Conservation (phyloP, 1,284 basidiomycete species). For the Cryptococcus sp. region DNA sequence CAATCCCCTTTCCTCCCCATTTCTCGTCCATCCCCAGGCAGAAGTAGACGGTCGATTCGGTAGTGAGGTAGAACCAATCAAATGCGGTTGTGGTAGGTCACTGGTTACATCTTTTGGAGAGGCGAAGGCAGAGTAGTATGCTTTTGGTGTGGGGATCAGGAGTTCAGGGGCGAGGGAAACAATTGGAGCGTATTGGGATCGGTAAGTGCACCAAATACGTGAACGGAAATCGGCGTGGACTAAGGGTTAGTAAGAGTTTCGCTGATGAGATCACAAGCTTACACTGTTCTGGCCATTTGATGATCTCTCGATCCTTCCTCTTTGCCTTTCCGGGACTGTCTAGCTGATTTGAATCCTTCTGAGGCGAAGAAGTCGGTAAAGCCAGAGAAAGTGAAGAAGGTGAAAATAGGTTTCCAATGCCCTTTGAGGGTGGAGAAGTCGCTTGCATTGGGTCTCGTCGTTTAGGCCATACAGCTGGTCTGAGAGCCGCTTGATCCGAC, state of each 20-base stretch:
- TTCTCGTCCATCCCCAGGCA: constrained; percentile 48
- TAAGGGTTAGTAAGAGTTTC: constrained; percentile 15
- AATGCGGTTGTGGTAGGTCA: not conserved
- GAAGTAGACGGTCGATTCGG: constrained; percentile 12
- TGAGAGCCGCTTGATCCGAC: constrained; percentile 17
- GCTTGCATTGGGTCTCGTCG: constrained; percentile 8
- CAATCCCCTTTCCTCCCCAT: constrained; percentile 63
- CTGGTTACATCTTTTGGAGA: constrained; percentile 48
- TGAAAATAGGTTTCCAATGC: constrained; percentile 44
- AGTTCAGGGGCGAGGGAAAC: constrained; percentile 52
- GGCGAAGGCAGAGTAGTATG: constrained; percentile 53
- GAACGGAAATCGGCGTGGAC: constrained; percentile 90
- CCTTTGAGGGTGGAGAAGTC: constrained; percentile 21
- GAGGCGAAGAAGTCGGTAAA: constrained; percentile 21
- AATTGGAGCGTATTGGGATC: constrained; percentile 81
- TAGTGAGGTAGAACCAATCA: constrained; percentile 1
- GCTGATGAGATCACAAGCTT: constrained; percentile 11
- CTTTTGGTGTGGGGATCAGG: constrained; percentile 35
- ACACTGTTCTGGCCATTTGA: constrained; percentile 47
- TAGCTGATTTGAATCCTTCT: constrained; percentile 11
- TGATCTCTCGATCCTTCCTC: constrained; percentile 35
- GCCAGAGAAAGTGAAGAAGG: constrained; percentile 28
- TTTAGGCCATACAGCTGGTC: constrained; percentile 32
- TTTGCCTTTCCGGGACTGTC: constrained; percentile 32
- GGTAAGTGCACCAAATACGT: constrained; percentile 85